phyloP scores from a whole-genome alignment of 192 early-diverging fungal species.

The Coemansia sp. region DNA sequence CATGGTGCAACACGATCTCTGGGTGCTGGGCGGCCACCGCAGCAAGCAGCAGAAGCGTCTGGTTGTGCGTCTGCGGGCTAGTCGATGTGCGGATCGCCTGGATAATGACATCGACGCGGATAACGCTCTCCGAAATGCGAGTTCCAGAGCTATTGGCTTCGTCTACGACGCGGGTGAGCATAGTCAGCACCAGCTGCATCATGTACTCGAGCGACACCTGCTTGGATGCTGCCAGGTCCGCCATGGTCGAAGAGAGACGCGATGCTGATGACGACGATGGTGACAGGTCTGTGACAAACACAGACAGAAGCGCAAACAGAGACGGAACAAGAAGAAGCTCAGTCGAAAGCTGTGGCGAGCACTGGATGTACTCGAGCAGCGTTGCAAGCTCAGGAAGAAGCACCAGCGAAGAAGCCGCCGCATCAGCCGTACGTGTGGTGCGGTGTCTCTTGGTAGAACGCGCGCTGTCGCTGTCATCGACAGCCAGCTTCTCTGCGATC shows the following conservation, averaged over 20 bases:
- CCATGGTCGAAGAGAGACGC: slow-evolving; percentile 5
- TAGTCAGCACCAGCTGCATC: slow-evolving; percentile 80
- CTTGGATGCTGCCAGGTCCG: slow-evolving; percentile 47
- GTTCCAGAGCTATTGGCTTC: slow-evolving; percentile 13
- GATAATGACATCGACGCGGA: slow-evolving; percentile 86
- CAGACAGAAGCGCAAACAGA: slow-evolving; percentile 71
- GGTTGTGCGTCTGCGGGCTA: slow-evolving; percentile 95
- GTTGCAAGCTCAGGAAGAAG: slow-evolving; percentile 62
- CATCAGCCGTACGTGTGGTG: slow-evolving; percentile 1
- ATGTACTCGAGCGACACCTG: slow-evolving; percentile 75
- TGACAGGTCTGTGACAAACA: slow-evolving; percentile 56
- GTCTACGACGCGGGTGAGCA: slow-evolving; percentile 61
- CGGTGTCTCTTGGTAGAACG: slow-evolving; percentile 31
- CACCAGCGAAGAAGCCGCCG: slow-evolving; percentile 31
- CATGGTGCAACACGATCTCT: slow-evolving; percentile 82
- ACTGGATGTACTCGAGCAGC: slow-evolving; percentile 76
- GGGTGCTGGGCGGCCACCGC: slow-evolving; percentile 80
- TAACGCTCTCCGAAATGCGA: slow-evolving; percentile 54
- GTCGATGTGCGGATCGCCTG: slow-evolving; percentile 83
- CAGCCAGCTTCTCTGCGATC: slow-evolving; percentile 20
- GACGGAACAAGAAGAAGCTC: slow-evolving; percentile 61
- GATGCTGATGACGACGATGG: neutral
- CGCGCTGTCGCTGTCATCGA: slow-evolving; percentile 18
- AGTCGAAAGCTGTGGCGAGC: slow-evolving; percentile 54
- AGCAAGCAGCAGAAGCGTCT: slow-evolving; percentile 81